Percentiles rank a stretch among this genome's conserved stretches.
These are phyloP conservation scores for Penicillium frequentans DNA, from an alignment of 2,329 filamentous ascomycete species.

Conservation along the genomic window DNA sequence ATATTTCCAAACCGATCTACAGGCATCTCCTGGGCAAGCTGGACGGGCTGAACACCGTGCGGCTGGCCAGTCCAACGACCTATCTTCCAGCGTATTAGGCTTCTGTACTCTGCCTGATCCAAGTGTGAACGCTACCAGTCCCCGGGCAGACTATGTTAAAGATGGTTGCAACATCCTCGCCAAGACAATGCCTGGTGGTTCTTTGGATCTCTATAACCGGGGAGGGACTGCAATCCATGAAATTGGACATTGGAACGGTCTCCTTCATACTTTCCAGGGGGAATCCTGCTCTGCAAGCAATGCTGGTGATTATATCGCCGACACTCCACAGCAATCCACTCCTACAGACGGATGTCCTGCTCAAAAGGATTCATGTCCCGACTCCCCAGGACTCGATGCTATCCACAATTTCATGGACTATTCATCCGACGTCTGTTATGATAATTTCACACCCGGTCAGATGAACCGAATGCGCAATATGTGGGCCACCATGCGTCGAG, in stretches of 20 bases:
- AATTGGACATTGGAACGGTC: constrained; percentile 49
- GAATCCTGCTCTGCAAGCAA: constrained; percentile 35
- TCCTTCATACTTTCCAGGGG: constrained; percentile 47
- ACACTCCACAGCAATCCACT: constrained; percentile 50
- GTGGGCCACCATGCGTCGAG: constrained; percentile 47
- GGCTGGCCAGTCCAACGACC: constrained; percentile 10
- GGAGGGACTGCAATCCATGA: constrained; percentile 50
- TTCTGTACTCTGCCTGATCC: constrained; percentile 54
- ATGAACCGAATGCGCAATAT: constrained; percentile 52
- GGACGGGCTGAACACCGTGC: constrained; percentile 26
- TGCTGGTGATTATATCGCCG: constrained; percentile 44
- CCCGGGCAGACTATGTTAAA: constrained; percentile 43
- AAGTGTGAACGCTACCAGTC: constrained; percentile 39
- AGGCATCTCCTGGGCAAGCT: constrained; percentile 24
- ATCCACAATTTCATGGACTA: constrained; percentile 65
- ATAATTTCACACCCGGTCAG: constrained; percentile 53
- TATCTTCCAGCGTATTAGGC: constrained; percentile 47
- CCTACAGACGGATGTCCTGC: constrained; percentile 60
- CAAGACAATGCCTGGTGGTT: constrained; percentile 56
- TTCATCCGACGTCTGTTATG: constrained; percentile 56
- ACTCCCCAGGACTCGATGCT: constrained; percentile 47
- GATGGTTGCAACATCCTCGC: constrained; percentile 61
- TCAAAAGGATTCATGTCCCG: constrained; percentile 53
- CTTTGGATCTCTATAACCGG: constrained; percentile 49
- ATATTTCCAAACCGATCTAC: constrained; percentile 60